Percentiles rank a stretch among this genome's conserved stretches.
phyloP scores from a whole-genome alignment of 306 rosid genomes.

The Cicer chorassanicum region DNA sequence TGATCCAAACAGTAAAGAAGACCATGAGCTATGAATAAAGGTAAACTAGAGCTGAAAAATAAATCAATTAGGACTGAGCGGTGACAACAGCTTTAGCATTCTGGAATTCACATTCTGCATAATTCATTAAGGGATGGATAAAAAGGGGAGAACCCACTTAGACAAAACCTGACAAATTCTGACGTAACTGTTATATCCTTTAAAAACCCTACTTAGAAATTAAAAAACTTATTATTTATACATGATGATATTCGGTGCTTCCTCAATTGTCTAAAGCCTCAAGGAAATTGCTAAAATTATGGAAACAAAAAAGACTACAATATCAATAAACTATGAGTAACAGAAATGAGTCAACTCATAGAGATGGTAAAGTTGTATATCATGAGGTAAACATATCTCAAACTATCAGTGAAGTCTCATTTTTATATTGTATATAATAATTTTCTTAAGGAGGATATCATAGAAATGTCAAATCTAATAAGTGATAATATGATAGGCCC shows the following conservation, averaged over 20 bases:
- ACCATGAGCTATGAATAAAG: slow-evolving; percentile 6
- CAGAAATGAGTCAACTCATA: slow-evolving; percentile 18
- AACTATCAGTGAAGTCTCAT: slow-evolving; percentile 1
- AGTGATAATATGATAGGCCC: not conserved
- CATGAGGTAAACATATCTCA: slow-evolving; percentile 6
- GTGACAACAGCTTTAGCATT: slow-evolving; percentile 6
- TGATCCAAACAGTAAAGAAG: slow-evolving; percentile 21
- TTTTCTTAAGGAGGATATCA: not conserved
- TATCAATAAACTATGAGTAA: slow-evolving; percentile 7
- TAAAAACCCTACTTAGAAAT: slow-evolving; percentile 1
- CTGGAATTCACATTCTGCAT: slow-evolving; percentile 5
- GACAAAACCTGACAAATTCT: slow-evolving; percentile 24
- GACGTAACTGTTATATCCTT: slow-evolving; percentile 11
- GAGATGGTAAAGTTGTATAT: not conserved
- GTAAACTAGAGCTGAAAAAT: slow-evolving; percentile 16
- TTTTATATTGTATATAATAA: slow-evolving; percentile 26
- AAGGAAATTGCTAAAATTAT: not conserved
- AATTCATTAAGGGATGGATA: slow-evolving; percentile 1
- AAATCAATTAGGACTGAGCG: slow-evolving; percentile 22
- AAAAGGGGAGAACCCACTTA: not conserved
- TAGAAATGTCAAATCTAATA: not conserved
- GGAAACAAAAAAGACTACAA: slow-evolving; percentile 5
- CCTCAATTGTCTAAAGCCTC: slow-evolving; percentile 6
- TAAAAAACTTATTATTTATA: slow-evolving; percentile 1
- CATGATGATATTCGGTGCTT: not conserved